Conservation (phyloP, 768 basidiomycete genomes). For the Termitomyces sp. region DNA sequence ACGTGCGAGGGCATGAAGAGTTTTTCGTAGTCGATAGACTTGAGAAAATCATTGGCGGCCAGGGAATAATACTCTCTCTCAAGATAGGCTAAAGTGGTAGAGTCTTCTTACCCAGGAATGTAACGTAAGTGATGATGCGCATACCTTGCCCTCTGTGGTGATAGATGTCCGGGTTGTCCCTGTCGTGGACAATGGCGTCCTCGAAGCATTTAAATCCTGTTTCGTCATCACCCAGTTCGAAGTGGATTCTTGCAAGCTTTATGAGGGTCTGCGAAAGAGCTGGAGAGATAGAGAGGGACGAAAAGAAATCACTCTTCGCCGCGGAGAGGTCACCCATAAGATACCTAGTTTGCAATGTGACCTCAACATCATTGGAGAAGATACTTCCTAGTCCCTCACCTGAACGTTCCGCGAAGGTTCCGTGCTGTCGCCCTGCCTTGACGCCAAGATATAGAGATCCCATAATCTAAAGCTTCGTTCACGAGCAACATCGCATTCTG, state of each 20-base stretch:
- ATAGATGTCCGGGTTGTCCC: conserved; percentile 90
- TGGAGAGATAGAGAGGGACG: conserved; percentile 64
- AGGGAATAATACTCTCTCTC: conserved; percentile 74
- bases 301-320: conserved; percentile 78
- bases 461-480: conserved; percentile 83
- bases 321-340: conserved; percentile 76
- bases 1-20: conserved; percentile 94
- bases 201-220: conserved; percentile 90
- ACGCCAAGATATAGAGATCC: conserved; percentile 57
- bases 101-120: not conserved
- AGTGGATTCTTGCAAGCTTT: conserved; percentile 93
- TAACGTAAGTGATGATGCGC: conserved; percentile 10
- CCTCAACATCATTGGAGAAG: not conserved
- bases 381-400: conserved; percentile 42
- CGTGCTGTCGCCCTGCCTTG: conserved; percentile 77
- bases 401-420: conserved; percentile 94
- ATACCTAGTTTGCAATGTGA: conserved; percentile 49
- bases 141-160: conserved; percentile 96
- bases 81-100: conserved; percentile 62
- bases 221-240: conserved; percentile 83
- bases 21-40: conserved; percentile 82
- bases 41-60: conserved; percentile 87
- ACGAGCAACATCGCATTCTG: conserved; percentile 70
- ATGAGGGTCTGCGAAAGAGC: conserved; percentile 83
- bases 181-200: conserved; percentile 74